Percentiles rank a stretch among this genome's conserved stretches.
Conservation (phyloP, 2,329 filamentous ascomycete genomes). For the Amauroascus niger region DNA sequence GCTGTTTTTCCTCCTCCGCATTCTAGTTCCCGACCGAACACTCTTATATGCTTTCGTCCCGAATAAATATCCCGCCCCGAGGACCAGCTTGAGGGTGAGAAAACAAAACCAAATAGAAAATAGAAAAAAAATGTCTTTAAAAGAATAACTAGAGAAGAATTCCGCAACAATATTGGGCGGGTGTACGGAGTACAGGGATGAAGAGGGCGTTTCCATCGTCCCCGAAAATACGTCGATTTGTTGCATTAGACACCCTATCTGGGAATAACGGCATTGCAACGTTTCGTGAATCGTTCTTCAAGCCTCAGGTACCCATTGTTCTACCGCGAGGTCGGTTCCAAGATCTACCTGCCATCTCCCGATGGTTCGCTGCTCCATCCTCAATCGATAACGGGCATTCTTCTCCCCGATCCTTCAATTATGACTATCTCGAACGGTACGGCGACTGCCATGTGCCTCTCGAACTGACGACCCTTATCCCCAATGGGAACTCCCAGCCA, state of each 20-base stretch:
- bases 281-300: conserved; percentile 49
- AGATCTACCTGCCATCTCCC: conserved; percentile 44
- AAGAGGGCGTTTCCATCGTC: background rate
- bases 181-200: conserved; percentile 5
- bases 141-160: too few relatives aligned
- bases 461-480: conserved; percentile 41
- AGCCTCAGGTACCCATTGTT: conserved; percentile 44
- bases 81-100: too few relatives aligned
- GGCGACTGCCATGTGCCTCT: conserved; percentile 47
- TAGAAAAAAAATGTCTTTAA: too few relatives aligned
- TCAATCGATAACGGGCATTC: conserved; percentile 17
- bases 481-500: background rate
- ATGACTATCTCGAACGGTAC: conserved; percentile 39
- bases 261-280: conserved; percentile 29
- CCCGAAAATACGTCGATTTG: conserved; percentile 7
- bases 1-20: too few relatives aligned
- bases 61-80: background rate
- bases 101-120: too few relatives aligned
- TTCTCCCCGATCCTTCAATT: conserved; percentile 28
- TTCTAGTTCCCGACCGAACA: too few relatives aligned
- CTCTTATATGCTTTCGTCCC: conserved; percentile 2
- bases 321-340: conserved; percentile 38
- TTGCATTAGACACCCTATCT: conserved; percentile 24
- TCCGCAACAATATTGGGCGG: background rate
- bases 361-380: conserved; percentile 50